Percentiles rank a stretch among this genome's conserved stretches.
Evolutionary conservation across 352 stramenopile species (phyloP).

Genomic region (Pythium insidiosum): DNA sequence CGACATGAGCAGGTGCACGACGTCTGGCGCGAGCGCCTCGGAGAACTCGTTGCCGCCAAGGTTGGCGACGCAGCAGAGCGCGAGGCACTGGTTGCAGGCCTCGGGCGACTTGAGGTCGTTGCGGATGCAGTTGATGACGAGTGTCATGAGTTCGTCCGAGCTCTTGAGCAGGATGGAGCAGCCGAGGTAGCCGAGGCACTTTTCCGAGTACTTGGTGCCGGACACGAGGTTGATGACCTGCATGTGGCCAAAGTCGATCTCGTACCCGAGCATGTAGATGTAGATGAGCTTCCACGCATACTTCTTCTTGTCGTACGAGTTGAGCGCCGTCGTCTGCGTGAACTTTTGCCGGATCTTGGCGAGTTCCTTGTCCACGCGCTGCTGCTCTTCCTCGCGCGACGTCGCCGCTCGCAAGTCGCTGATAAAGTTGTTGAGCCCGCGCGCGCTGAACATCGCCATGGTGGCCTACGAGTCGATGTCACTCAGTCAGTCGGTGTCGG

Average conservation of each 20-base stretch:
- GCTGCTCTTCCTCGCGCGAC: slow-evolving; percentile 91
- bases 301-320: slow-evolving; percentile 97
- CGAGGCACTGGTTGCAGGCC: slow-evolving; percentile 88
- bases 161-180: slow-evolving; percentile 94
- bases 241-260: slow-evolving; percentile 98
- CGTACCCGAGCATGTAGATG: slow-evolving; percentile 98
- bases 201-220: slow-evolving; percentile 91
- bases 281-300: slow-evolving; percentile 99
- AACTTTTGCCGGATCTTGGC: slow-evolving; percentile 98
- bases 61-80: slow-evolving; percentile 95
- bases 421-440: slow-evolving; percentile 81
- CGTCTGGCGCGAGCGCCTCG: slow-evolving; percentile 91
- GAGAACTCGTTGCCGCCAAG: slow-evolving; percentile 92
- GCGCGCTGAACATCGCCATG: slow-evolving; percentile 77
- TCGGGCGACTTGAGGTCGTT: slow-evolving; percentile 91
- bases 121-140: slow-evolving; percentile 96
- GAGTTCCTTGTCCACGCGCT: slow-evolving; percentile 96
- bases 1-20: slow-evolving; percentile 89
- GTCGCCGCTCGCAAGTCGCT: slow-evolving; percentile 63
- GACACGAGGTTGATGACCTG: slow-evolving; percentile 95
- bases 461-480: neutral
- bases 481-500: too few relatives aligned
- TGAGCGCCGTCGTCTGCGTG: slow-evolving; percentile 77
- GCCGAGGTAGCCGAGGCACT: slow-evolving; percentile 95
- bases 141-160: slow-evolving; percentile 79